A percentile compares a stretch with the other conserved stretches of the same genome.
Conservation (phyloP, 371 early-diverging fungal species). For the Syncephalastrum monosporum region DNA sequence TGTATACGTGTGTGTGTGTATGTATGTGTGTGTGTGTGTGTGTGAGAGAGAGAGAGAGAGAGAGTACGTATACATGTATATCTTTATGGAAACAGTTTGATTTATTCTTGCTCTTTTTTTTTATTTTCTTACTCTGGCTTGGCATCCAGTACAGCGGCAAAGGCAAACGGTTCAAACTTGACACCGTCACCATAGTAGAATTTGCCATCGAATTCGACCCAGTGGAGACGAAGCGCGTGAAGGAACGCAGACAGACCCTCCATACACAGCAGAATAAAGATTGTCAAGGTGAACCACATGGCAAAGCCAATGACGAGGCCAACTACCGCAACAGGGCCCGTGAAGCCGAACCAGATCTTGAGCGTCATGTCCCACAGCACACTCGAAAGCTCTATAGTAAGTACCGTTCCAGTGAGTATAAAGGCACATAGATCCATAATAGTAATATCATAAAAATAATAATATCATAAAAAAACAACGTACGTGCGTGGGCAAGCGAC, state of each 20-base stretch:
- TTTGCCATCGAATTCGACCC: conserved; percentile 99
- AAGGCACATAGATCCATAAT: neutral
- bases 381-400: conserved; percentile 82
- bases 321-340: conserved; percentile 55
- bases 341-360: conserved; percentile 60
- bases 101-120: conserved; percentile 3
- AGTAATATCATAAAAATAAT: neutral
- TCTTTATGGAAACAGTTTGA: no score
- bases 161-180: conserved; percentile 50
- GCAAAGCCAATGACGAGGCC: conserved; percentile 72
- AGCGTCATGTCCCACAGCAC: conserved; percentile 98
- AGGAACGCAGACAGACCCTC: conserved; percentile 99
- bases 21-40: no score
- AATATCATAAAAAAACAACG: conserved; percentile 18
- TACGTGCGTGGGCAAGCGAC: conserved; percentile 98
- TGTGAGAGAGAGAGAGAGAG: no score
- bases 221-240: conserved; percentile 99
- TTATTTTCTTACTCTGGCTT: conserved; percentile 13
- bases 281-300: conserved; percentile 85
- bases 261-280: conserved; percentile 91
- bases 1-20: no score
- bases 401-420: neutral
- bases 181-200: conserved; percentile 78
- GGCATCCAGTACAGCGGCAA: conserved; percentile 26
- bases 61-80: no score